Evolutionary conservation across 2,329 filamentous ascomycete genomes (phyloP), one percentile per base, ranked within the genome.

Genomic region (Lasiodiplodia theobromae): DNA sequence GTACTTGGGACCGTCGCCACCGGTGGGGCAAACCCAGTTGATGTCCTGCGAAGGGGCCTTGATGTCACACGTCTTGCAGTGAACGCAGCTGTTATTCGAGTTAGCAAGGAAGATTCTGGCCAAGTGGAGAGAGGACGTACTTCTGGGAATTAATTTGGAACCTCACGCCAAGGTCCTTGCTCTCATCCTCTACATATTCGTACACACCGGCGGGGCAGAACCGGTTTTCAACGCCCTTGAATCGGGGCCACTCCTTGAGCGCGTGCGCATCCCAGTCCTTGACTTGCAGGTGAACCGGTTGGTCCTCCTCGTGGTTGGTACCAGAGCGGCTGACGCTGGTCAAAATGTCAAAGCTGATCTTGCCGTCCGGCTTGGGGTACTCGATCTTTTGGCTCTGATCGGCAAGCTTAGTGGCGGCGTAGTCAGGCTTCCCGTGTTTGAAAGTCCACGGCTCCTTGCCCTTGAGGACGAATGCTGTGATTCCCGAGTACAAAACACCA

Each of bases 1-100:
- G 74, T 91, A 91, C 77, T 90, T 90, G 10, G 88, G 88, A 4
- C 88, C 88, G 76, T 90, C 96, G 64, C 95, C 96, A 72, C 96
- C 94, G 78, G 97, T 94, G 7, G 96, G 96, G 38, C 96, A 96
- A 74, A 93, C 73, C 79, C 80, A 97, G 81, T 97, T 97, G 82
- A 99, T 98, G 78, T 98, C 96, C 83, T 99, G 96, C 71, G 91
- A 88, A 8, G 96, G 96, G 18, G 93, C 95, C 84, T 99, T 99
- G 84, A 99, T 99, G 81, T 99, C 96, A 80, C 96, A 99, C 16
- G 96, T 99, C 87, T 99, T 99, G 87, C 96, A 99, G 82, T 99
- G 96, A 72, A 99, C 97, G 80, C 96, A 99, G 82, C 94, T 97
- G 73, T 51, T 25, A 21, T 51, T 10, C 12, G 4, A 62, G 77